A percentile compares a stretch with the other conserved stretches of the same genome.
Evolutionary conservation across 306 rosid species (phyloP).

Genomic region (Cucurbita ficifolia): DNA sequence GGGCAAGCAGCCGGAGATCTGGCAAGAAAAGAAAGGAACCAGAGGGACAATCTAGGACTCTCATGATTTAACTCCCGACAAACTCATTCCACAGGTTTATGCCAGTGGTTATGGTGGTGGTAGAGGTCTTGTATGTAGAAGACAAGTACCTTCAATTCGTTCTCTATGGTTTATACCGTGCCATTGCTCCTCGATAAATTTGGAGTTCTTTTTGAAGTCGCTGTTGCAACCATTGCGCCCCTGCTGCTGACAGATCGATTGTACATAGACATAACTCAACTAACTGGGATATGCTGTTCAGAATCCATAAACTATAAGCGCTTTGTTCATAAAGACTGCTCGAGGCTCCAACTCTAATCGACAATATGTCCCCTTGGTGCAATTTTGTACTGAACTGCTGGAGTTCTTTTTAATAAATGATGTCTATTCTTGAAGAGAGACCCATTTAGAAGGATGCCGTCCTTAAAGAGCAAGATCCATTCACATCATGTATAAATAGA

Average conservation of each 20-base stretch:
- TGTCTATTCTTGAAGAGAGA: conserved; percentile 13
- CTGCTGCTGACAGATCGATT: conserved; percentile 35
- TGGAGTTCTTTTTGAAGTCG: background rate
- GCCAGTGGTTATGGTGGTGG: conserved; percentile 13
- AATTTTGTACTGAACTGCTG: conserved; percentile 58
- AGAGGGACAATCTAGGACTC: conserved; percentile 38
- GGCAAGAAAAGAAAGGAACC: conserved; percentile 78
- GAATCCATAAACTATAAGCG: conserved; percentile 32
- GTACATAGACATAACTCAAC: conserved; percentile 87
- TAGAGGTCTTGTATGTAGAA: conserved; percentile 7
- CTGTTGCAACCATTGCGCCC: conserved; percentile 18
- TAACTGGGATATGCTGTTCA: conserved; percentile 54
- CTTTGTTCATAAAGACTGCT: conserved; percentile 2
- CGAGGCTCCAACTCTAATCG: conserved; percentile 23
- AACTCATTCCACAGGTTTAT: conserved; percentile 15
- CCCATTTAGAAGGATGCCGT: background rate
- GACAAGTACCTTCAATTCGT: conserved; percentile 10
- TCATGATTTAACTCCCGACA: conserved; percentile 6
- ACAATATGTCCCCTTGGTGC: conserved; percentile 27
- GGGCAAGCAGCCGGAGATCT: conserved; percentile 58
- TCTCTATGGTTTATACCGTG: background rate
- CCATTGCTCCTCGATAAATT: background rate
- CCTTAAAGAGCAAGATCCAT: conserved; percentile 27
- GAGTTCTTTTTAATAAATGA: conserved; percentile 23
- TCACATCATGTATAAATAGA: conserved; percentile 36